Evolutionary conservation across 805 yeast species (phyloP).

Genomic region (Spathaspora passalidarum): DNA sequence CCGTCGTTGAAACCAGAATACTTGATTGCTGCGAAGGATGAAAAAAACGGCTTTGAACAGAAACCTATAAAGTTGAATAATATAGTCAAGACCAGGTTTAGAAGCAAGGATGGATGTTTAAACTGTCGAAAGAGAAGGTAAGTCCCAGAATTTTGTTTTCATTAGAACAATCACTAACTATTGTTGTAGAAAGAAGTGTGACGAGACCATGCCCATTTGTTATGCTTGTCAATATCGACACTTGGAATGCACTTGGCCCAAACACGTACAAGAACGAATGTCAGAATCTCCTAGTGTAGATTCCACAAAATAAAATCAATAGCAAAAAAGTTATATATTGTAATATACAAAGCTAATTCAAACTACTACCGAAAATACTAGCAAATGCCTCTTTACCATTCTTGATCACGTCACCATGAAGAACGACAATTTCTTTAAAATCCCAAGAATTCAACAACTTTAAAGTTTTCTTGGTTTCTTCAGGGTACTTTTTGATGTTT

Average conservation of each 20-base stretch:
- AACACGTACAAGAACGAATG: neutral
- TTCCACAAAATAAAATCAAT: neutral
- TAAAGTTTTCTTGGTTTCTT: constrained; percentile 14
- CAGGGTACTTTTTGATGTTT: constrained; percentile 16
- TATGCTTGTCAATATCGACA: constrained; percentile 3
- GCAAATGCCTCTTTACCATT: constrained; percentile 18
- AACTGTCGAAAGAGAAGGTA: constrained; percentile 7
- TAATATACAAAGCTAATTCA: neutral
- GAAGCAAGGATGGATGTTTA: constrained; percentile 6
- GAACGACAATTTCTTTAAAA: constrained; percentile 43
- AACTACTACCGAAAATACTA: constrained; percentile 1
- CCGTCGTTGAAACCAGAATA: neutral
- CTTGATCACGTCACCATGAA: constrained; percentile 54
- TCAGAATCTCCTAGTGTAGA: neutral
- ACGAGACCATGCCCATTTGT: constrained; percentile 3
- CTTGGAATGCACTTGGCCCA: constrained; percentile 3
- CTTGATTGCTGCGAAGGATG: neutral
- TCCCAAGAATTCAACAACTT: constrained; percentile 32
- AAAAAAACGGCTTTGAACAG: constrained; percentile 2
- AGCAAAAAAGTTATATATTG: neutral
- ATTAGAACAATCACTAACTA: neutral
- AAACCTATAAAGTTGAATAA: constrained; percentile 4
- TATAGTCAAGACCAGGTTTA: constrained; percentile 3
- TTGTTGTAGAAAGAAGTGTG: constrained; percentile 6
- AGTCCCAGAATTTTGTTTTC: neutral